Evolutionary conservation across 2,329 filamentous ascomycete species (phyloP), one percentile per base, ranked within the genome.

Genomic region (Talaromyces sp.): DNA sequence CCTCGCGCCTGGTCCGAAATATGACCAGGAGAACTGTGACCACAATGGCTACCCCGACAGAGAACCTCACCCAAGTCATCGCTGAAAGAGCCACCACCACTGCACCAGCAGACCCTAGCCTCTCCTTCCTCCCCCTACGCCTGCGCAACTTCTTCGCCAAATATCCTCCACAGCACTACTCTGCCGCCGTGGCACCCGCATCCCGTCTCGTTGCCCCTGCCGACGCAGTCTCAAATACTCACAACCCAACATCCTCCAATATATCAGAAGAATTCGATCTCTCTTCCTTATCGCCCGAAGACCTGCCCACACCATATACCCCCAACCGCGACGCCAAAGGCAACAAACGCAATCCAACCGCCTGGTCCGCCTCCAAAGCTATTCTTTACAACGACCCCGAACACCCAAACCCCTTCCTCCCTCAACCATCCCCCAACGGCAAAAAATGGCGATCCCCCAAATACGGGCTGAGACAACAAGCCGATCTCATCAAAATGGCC

Each of bases 401-500:
- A 72, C 79, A 82, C 75, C 87, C 66, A 60, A 95, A 96, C 75
- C 94, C 94, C 0, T 99, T 99, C 82, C 83, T 87, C 67, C 87
- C 90, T 43, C 87, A 86, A 72, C 56, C 37, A 43, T 43, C 56
- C n/a, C 56, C 56, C 39, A 39, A 39, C 14, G 41, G 50, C 24
- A 88, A 85, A 76, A 24, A 33, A 37, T 97, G 92, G 92, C 89
- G 93, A 70, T 87, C 92, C 68, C 92, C 95, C 0, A 85, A 88
- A 64, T 93, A 89, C 81, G 96, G 92, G 5, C 83, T 96, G 70
- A 87, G 95, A 63, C 86, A 91, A 67, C 95, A 99, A 82, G 93
- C 93, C 27, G 91, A 97, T 72, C 84, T 99, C 27, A 90, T 95
- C 72, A 96, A 96, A 80, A 78, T 98, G 72, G 93, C 95, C 4